Conservation (phyloP, 352 stramenopile genomes). For the Globisporangium nodosum region DNA sequence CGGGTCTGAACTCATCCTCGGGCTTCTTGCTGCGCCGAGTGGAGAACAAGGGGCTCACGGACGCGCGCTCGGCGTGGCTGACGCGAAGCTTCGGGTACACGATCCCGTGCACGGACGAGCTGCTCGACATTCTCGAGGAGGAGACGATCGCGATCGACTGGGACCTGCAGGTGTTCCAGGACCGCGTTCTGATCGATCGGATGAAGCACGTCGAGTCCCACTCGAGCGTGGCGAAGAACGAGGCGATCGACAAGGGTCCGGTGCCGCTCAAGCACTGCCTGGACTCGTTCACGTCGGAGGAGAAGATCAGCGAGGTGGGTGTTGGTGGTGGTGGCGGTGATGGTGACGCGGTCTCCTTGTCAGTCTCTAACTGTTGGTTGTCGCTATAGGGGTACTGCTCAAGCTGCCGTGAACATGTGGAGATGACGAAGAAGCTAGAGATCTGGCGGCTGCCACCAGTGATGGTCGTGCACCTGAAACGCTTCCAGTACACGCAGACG, state of each 20-base stretch:
- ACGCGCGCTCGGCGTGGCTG: constrained; percentile 74
- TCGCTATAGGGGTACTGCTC: constrained; percentile 90
- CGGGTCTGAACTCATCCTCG: constrained; percentile 59
- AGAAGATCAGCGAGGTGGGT: constrained; percentile 77
- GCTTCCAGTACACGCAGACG: constrained; percentile 97
- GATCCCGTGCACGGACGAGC: constrained; percentile 72
- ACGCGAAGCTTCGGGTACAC: constrained; percentile 75
- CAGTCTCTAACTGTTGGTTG: background rate
- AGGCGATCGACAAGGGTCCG: constrained; percentile 85
- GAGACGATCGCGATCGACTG: constrained; percentile 86
- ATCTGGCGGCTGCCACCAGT: constrained; percentile 96
- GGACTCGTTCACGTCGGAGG: constrained; percentile 80
- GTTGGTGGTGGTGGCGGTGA: background rate
- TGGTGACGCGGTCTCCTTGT: background rate
- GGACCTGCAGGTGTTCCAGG: constrained; percentile 80
- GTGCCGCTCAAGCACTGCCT: constrained; percentile 77
- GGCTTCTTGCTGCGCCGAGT: constrained; percentile 79
- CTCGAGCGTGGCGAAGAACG: constrained; percentile 75
- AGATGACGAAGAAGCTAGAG: constrained; percentile 98
- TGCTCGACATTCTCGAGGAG: constrained; percentile 78
- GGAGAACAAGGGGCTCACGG: constrained; percentile 78
- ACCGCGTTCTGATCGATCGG: constrained; percentile 75
- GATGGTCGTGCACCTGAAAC: constrained; percentile 98
- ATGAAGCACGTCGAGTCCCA: constrained; percentile 85
- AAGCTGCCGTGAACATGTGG: constrained; percentile 92